Percentiles rank a stretch among this genome's conserved stretches.
Evolutionary conservation across 257 asterid species (phyloP).

Genomic region (Rauvolfia tetraphylla): DNA sequence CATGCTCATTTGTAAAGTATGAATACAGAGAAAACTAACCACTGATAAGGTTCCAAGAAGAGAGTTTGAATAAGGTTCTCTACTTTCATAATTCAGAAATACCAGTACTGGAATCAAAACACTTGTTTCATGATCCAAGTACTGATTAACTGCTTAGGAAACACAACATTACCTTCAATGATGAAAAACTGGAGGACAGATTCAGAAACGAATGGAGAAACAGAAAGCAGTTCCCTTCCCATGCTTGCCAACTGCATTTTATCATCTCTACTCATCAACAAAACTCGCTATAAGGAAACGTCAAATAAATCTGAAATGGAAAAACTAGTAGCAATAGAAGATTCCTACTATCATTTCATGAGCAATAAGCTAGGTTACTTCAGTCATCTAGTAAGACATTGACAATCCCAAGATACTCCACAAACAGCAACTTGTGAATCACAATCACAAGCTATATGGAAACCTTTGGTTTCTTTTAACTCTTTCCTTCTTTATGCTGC

Average conservation of each 20-base stretch:
- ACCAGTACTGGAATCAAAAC: neutral
- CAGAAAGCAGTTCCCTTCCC: slow-evolving; percentile 50
- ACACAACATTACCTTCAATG: slow-evolving; percentile 56
- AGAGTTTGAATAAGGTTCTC: neutral
- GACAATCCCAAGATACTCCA: neutral
- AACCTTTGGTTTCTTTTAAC: neutral
- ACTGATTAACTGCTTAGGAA: neutral
- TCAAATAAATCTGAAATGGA: neutral
- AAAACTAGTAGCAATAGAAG: neutral
- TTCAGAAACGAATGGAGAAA: slow-evolving; percentile 45
- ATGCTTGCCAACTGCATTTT: slow-evolving; percentile 62
- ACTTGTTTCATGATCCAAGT: neutral
- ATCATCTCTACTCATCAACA: slow-evolving; percentile 7
- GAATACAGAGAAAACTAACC: neutral
- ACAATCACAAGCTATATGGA: neutral
- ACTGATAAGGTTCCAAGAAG: neutral
- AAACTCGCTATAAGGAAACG: neutral
- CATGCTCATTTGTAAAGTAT: neutral
- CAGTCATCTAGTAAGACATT: neutral
- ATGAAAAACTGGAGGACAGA: slow-evolving; percentile 45
- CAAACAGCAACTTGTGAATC: neutral
- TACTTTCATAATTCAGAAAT: neutral
- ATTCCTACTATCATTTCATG: neutral
- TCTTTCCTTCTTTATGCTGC: neutral
- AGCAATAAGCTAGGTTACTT: neutral